A percentile compares a stretch with the other conserved stretches of the same genome.
Conservation (phyloP, 1,139 yeast genomes). For the Taphrina betulina region DNA sequence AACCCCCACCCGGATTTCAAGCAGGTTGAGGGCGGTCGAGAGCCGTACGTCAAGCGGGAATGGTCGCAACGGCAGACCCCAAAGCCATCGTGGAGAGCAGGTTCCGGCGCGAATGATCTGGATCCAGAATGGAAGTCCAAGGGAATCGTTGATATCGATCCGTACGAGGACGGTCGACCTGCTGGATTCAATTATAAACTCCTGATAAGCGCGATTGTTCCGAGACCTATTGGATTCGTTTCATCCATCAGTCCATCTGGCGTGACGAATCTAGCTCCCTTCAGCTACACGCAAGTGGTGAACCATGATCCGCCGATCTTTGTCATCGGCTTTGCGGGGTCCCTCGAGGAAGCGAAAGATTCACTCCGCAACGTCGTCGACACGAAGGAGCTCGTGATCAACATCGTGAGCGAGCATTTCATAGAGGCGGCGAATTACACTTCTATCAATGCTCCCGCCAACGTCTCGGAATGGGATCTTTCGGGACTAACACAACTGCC, state of each 20-base stretch:
- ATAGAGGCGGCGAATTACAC: constrained; percentile 61
- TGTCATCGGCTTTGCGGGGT: constrained; percentile 52
- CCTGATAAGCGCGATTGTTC: constrained; percentile 54
- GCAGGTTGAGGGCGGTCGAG: constrained; percentile 7
- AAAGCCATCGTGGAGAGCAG: constrained; percentile 51
- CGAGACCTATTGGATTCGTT: constrained; percentile 62
- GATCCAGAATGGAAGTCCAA: constrained; percentile 45
- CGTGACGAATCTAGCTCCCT: constrained; percentile 55
- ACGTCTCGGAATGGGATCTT: constrained; percentile 57
- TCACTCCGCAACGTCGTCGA: constrained; percentile 53
- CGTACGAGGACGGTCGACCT: constrained; percentile 50
- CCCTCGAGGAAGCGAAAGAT: constrained; percentile 51
- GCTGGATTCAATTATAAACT: constrained; percentile 54
- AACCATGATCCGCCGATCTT: constrained; percentile 62
- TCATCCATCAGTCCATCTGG: constrained; percentile 53
- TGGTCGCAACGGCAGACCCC: constrained; percentile 39
- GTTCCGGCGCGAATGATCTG: constrained; percentile 50
- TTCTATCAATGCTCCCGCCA: constrained; percentile 53
- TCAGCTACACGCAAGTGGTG: constrained; percentile 55
- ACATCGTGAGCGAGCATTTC: constrained; percentile 63
- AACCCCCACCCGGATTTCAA: constrained; percentile 25
- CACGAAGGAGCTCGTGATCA: constrained; percentile 58
- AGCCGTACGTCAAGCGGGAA: not conserved
- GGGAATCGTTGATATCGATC: constrained; percentile 54
- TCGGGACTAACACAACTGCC: constrained; percentile 55